A percentile compares a stretch with the other conserved stretches of the same genome.
Conservation (phyloP, 1,139 yeast genomes). For the Kodamaea fungicola region DNA sequence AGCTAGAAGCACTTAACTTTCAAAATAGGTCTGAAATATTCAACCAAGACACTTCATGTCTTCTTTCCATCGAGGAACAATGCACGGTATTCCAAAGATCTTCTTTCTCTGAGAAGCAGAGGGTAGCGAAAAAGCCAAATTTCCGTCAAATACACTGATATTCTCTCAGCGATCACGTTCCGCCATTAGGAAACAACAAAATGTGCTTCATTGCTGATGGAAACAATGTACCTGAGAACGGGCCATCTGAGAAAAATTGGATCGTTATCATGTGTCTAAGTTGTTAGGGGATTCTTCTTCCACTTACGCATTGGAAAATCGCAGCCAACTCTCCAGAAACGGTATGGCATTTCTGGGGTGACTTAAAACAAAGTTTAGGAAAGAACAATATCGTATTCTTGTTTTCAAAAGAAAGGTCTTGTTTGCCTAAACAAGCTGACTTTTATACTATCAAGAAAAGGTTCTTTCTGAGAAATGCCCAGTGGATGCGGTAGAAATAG, state of each 20-base stretch:
- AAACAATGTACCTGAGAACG: constrained; percentile 62
- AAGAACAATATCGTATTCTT: constrained; percentile 50
- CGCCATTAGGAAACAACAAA: constrained; percentile 69
- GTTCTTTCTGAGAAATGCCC: constrained; percentile 63
- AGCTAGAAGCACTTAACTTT: constrained; percentile 56
- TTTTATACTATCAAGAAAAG: constrained; percentile 61
- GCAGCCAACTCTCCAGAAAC: constrained; percentile 67
- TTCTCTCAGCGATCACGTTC: constrained; percentile 70
- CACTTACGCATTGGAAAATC: constrained; percentile 65
- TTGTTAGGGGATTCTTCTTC: constrained; percentile 64
- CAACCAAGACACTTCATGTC: constrained; percentile 64
- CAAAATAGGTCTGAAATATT: constrained; percentile 53
- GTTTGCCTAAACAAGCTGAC: constrained; percentile 36
- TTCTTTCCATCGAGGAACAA: constrained; percentile 60
- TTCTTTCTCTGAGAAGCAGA: constrained; percentile 48
- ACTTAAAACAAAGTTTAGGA: constrained; percentile 59
- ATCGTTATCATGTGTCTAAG: constrained; percentile 61
- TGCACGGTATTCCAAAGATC: constrained; percentile 67
- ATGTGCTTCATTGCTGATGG: constrained; percentile 64
- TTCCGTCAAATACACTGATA: constrained; percentile 79
- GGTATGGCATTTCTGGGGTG: constrained; percentile 59
- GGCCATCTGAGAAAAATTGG: constrained; percentile 55
- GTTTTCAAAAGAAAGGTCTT: constrained; percentile 54
- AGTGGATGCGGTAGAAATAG: constrained; percentile 67
- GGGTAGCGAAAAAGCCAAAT: constrained; percentile 50